Evolutionary conservation across 495 filamentous ascomycete species (phyloP).

Genomic region (Xylaria intraflava): DNA sequence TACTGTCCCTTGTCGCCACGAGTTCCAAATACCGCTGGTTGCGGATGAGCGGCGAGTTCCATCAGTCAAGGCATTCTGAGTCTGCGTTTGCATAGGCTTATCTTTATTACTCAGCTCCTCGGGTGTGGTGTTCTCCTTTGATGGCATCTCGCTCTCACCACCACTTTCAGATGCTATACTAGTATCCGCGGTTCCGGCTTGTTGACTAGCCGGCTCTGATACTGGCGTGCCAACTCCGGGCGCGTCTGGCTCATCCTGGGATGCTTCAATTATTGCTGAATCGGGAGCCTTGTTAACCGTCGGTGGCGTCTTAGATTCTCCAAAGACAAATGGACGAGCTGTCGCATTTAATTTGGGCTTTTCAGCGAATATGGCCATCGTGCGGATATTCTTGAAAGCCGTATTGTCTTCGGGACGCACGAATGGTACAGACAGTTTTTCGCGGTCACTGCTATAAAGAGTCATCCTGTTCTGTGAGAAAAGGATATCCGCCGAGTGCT

Average conservation of each 20-base stretch:
- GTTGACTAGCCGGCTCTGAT: slow-evolving; percentile 24
- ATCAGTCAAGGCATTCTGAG: slow-evolving; percentile 20
- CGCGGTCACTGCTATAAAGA: slow-evolving; percentile 77
- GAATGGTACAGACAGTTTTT: slow-evolving; percentile 86
- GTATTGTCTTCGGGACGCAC: slow-evolving; percentile 86
- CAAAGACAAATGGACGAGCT: slow-evolving; percentile 41
- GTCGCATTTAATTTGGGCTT: slow-evolving; percentile 45
- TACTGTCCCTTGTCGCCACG: slow-evolving; percentile 59
- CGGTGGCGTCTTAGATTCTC: slow-evolving; percentile 25
- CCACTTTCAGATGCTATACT: slow-evolving; percentile 36
- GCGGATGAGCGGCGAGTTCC: slow-evolving; percentile 39
- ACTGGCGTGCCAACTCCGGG: slow-evolving; percentile 22
- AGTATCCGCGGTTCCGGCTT: slow-evolving; percentile 25
- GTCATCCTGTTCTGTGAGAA: slow-evolving; percentile 87
- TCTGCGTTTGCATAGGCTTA: slow-evolving; percentile 28
- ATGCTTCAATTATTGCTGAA: slow-evolving; percentile 8
- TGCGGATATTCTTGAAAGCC: slow-evolving; percentile 68
- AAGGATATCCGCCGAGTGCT: slow-evolving; percentile 83
- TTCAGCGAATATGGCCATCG: slow-evolving; percentile 45
- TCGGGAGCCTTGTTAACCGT: slow-evolving; percentile 15
- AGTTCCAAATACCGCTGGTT: slow-evolving; percentile 52
- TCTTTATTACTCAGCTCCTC: slow-evolving; percentile 12
- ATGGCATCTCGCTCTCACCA: slow-evolving; percentile 29
- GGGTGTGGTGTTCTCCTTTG: slow-evolving; percentile 18
- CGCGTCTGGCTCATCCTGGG: slow-evolving; percentile 14